Conservation (phyloP, 2,329 filamentous ascomycete genomes). For the Scytalidium lignicola region DNA sequence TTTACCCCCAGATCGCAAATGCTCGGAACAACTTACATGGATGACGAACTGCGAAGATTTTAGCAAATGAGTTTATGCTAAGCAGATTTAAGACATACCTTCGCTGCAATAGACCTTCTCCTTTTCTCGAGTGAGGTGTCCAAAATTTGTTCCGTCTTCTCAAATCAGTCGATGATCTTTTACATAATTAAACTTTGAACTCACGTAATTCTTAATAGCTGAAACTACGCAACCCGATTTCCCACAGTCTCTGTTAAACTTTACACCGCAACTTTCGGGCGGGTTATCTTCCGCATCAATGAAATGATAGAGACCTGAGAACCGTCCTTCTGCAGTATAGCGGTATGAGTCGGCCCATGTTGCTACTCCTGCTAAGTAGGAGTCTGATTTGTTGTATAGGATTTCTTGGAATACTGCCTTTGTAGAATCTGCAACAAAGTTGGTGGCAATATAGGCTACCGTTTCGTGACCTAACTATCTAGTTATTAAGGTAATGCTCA, state of each 20-base stretch:
- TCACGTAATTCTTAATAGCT: conserved; percentile 27
- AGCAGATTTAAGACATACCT: conserved; percentile 27
- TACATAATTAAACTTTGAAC: conserved; percentile 1
- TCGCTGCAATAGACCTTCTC: conserved; percentile 54
- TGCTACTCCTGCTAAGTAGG: conserved; percentile 59
- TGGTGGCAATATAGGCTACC: conserved; percentile 57
- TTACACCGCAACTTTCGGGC: conserved; percentile 51
- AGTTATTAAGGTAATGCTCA: not conserved
- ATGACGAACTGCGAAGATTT: conserved; percentile 22
- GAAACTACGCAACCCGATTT: conserved; percentile 56
- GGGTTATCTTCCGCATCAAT: conserved; percentile 64
- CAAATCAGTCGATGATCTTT: conserved; percentile 43
- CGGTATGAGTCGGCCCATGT: conserved; percentile 61
- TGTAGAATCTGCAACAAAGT: conserved; percentile 53
- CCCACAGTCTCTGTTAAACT: conserved; percentile 57
- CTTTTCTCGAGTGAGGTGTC: conserved; percentile 32
- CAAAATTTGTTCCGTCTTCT: conserved; percentile 20
- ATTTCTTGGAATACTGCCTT: conserved; percentile 52
- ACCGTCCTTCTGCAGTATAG: conserved; percentile 58
- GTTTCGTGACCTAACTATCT: conserved; percentile 55
- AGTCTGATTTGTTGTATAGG: conserved; percentile 46
- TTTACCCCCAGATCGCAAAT: not conserved
- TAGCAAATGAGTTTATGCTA: conserved; percentile 1
- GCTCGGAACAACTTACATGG: conserved; percentile 23
- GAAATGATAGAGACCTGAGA: conserved; percentile 60